These are phyloP conservation scores for Thelephora terrestris DNA, from an alignment of 1,284 basidiomycete genomes.

Conservation along the genomic window DNA sequence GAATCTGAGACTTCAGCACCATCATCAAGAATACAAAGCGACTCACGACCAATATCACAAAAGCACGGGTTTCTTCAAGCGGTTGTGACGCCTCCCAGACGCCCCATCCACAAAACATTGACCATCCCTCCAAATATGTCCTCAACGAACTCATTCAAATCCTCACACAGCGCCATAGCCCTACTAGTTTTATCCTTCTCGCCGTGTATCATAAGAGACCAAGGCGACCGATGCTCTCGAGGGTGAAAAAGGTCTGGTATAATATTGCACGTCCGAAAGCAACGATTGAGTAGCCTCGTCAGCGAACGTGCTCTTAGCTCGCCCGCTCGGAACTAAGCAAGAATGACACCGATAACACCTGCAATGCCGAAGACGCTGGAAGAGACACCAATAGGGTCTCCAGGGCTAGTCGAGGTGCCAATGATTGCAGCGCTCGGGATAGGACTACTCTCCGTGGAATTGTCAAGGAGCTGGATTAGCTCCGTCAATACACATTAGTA, in stretches of 20 bases:
- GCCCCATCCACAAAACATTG: constrained; percentile 58
- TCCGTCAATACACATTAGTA: neutral
- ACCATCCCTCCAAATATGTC: constrained; percentile 45
- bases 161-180: constrained; percentile 57
- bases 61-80: constrained; percentile 23
- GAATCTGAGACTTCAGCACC: too few species aligned
- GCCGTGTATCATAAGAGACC: too few species aligned
- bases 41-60: too few species aligned
- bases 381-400: constrained; percentile 12
- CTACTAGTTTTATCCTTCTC: constrained; percentile 40
- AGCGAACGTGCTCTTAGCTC: neutral
- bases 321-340: constrained; percentile 31
- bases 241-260: too few species aligned
- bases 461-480: neutral
- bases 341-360: constrained; percentile 36
- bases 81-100: constrained; percentile 47
- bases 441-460: constrained; percentile 5
- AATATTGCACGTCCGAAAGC: too few species aligned
- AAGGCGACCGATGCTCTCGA: too few species aligned
- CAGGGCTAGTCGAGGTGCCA: constrained; percentile 9
- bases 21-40: too few species aligned
- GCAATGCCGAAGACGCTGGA: constrained; percentile 30
- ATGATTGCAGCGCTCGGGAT: constrained; percentile 11
- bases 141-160: constrained; percentile 59
- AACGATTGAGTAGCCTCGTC: too few species aligned